A percentile compares a stretch with the other conserved stretches of the same genome.
Conservation (phyloP, 2,329 filamentous ascomycete genomes). For the Fusarium sp. region DNA sequence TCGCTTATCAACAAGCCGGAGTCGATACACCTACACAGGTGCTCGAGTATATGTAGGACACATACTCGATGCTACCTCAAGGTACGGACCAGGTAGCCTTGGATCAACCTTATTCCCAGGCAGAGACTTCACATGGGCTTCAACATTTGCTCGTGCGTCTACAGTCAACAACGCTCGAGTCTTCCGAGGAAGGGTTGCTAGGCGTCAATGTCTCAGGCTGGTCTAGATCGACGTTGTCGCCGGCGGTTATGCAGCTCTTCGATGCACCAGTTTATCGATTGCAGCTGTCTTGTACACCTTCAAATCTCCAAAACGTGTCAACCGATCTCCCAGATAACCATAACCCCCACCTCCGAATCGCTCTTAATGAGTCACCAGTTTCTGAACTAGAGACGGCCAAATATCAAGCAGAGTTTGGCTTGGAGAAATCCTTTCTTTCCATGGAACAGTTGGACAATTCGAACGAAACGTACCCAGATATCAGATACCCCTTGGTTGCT, state of each 20-base stretch:
- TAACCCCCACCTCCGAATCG: constrained; percentile 8
- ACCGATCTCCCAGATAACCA: background rate
- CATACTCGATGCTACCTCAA: constrained; percentile 7
- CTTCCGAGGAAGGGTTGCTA: constrained; percentile 4
- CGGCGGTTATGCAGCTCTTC: constrained; percentile 11
- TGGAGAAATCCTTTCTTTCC: constrained; percentile 4
- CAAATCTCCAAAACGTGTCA: background rate
- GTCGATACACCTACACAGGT: constrained; percentile 1
- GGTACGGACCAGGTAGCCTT: background rate
- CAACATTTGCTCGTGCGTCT: constrained; percentile 8
- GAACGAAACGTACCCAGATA: background rate
- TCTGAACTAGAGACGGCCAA: background rate
- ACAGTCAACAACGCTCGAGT: background rate
- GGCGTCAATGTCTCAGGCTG: constrained; percentile 18
- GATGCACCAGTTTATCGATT: constrained; percentile 21
- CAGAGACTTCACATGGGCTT: background rate
- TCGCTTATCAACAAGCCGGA: constrained; percentile 28
- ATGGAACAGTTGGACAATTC: background rate
- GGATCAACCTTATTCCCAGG: background rate
- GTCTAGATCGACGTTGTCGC: background rate
- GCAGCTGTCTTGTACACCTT: constrained; percentile 5
- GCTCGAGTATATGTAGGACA: constrained; percentile 31
- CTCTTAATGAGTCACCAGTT: background rate
- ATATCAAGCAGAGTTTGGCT: constrained; percentile 13
- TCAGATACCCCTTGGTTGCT: constrained; percentile 18